Base-by-base conservation (phyloP, 345 rosid species). In the Turritis glabra region DNA sequence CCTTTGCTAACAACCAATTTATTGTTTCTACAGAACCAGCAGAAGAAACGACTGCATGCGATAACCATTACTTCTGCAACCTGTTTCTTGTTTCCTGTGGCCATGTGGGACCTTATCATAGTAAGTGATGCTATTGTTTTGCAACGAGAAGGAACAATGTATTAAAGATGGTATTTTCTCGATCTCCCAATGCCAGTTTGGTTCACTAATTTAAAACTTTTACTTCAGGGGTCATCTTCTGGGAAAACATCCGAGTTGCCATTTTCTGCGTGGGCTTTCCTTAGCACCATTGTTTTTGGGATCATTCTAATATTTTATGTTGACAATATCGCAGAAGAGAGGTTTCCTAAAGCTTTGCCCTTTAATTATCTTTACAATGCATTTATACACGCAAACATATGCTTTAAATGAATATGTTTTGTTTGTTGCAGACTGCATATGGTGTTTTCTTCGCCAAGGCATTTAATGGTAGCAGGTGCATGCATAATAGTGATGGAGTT, bases 361-460 rank as follows among this genome's bases (percentile, higher is more conserved):
- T 64, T 33, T 5, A 8, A 55, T n/a, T 25, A n/a, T 52, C 52
- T 25, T 22, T 10, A 7, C 48, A 50, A 26, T 37, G n/a, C 47
- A 71, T 37, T 21, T 8, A 29, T 22, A 38, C 56, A 5, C 44
- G 5, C 18, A 33, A 17, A 29, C 17, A 29, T 2, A 5, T 19
- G 11, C 40, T 46, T 43, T 51, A 3, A 7, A 8, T 37, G 14
- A 17, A 46, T 12, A 17, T 8, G 23, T 64, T 23, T 51, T 80
- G 64, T 64, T 68, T 21, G 26, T 27, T 79, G 75, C 69, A 95
- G 98, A 85, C 78, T 95, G 85, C 98, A 92, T 77, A 87, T 95
- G 96, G 99, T 95, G 80, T 92, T 95, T 87, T 95, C 99, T 66
- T 95, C 99, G 13, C 99, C 98, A 22, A 85, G 97, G 79, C 99